Evolutionary conservation across 176 grass and related monocot genomes (phyloP).

Genomic region (Bothriochloa decipiens): DNA sequence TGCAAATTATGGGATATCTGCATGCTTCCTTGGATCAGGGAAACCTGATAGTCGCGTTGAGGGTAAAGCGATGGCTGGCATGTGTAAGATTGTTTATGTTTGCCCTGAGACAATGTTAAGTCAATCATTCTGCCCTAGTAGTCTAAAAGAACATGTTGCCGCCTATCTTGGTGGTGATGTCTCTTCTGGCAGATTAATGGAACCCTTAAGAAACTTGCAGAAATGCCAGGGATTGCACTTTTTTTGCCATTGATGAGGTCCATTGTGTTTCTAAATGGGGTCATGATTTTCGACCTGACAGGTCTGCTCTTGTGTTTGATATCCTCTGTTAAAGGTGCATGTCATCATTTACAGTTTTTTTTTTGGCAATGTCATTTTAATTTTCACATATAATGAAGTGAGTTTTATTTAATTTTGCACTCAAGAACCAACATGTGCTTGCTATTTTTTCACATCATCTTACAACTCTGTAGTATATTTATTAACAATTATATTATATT

Average conservation of each 20-base stretch:
- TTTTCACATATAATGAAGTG: not conserved
- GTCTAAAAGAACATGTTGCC: not conserved
- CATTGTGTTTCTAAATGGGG: conserved; percentile 99
- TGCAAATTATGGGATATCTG: conserved; percentile 82
- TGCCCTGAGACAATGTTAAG: conserved; percentile 96
- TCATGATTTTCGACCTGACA: conserved; percentile 93
- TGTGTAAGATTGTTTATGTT: conserved; percentile 95
- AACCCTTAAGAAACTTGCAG: conserved; percentile 89
- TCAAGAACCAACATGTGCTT: not conserved
- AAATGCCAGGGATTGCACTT: conserved; percentile 87
- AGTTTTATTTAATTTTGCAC: conserved; percentile 9
- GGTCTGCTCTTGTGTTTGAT: conserved; percentile 67
- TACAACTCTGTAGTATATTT: not conserved
- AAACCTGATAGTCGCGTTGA: conserved; percentile 82
- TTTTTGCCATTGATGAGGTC: conserved; percentile 95
- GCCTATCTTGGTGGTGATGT: conserved; percentile 29
- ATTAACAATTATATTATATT: not conserved
- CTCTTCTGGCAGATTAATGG: conserved; percentile 70
- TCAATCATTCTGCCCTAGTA: conserved; percentile 41
- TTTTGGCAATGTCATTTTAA: conserved; percentile 24
- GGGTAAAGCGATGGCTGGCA: conserved; percentile 86
- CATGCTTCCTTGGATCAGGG: conserved; percentile 97
- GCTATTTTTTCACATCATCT: conserved; percentile 7
- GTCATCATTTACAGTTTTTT: conserved; percentile 17
- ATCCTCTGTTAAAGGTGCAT: conserved; percentile 50